A percentile compares a stretch with the other conserved stretches of the same genome.
Conservation (phyloP, 1,139 yeast species). For the Taiozyma onychis region DNA sequence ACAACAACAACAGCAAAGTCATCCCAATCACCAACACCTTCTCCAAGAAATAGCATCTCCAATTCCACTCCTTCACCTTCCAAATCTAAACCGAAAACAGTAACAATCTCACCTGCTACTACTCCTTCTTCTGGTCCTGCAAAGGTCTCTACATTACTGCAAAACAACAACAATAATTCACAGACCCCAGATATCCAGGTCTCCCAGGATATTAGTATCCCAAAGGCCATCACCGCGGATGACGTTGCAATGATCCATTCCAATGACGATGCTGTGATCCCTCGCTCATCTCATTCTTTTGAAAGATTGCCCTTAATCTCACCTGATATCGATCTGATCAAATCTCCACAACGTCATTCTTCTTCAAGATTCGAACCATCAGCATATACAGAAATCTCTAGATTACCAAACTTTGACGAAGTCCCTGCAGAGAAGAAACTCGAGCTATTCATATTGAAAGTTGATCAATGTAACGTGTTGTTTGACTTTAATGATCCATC, state of each 20-base stretch:
- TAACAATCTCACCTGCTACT: not conserved
- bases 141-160: not conserved
- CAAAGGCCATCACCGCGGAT: slow-evolving; percentile 11
- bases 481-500: slow-evolving; percentile 95
- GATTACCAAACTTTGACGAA: slow-evolving; percentile 85
- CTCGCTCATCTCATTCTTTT: slow-evolving; percentile 39
- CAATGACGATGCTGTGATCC: slow-evolving; percentile 24
- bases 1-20: not conserved
- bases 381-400: slow-evolving; percentile 66
- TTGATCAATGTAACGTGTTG: slow-evolving; percentile 91
- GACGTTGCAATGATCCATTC: slow-evolving; percentile 6
- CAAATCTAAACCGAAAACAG: slow-evolving; percentile 7
- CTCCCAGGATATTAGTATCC: slow-evolving; percentile 5
- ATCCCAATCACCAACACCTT: slow-evolving; percentile 8
- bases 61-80: slow-evolving; percentile 2
- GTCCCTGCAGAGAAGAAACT: slow-evolving; percentile 83
- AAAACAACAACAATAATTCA: not conserved
- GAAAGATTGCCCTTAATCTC: slow-evolving; percentile 40
- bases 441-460: slow-evolving; percentile 76
- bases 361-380: slow-evolving; percentile 90
- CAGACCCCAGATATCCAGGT: not conserved
- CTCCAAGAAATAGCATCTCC: slow-evolving; percentile 17
- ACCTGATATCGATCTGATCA: slow-evolving; percentile 50
- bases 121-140: not conserved
- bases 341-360: slow-evolving; percentile 87